A percentile compares a stretch with the other conserved stretches of the same genome.
Evolutionary conservation across 139 green algal species (phyloP).

Genomic region (Chlorella sp.): DNA sequence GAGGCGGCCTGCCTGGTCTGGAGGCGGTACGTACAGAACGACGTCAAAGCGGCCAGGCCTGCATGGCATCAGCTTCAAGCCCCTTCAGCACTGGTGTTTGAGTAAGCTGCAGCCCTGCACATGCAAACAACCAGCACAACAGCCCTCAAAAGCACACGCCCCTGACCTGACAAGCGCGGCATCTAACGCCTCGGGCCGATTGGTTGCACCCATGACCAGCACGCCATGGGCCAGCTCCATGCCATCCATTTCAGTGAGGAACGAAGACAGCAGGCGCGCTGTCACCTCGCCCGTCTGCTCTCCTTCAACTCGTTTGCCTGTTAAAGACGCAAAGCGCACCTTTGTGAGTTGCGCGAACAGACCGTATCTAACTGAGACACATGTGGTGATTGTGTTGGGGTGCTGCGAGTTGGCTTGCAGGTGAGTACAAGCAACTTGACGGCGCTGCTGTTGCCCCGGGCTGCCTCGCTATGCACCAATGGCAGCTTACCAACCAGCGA

Average conservation of each 20-base stretch:
- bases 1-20: slow-evolving; percentile 68
- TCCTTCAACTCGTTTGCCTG: neutral
- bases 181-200: slow-evolving; percentile 80
- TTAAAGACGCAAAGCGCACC: too few species aligned
- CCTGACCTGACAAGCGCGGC: slow-evolving; percentile 75
- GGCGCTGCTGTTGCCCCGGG: neutral
- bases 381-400: too few species aligned
- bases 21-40: slow-evolving; percentile 91
- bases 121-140: neutral
- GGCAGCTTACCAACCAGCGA: slow-evolving; percentile 66
- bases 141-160: too few species aligned
- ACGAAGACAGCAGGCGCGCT: slow-evolving; percentile 73
- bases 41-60: slow-evolving; percentile 84
- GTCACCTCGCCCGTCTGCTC: neutral
- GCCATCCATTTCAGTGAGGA: slow-evolving; percentile 91
- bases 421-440: too few species aligned
- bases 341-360: too few species aligned
- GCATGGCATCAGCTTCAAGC: neutral
- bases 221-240: slow-evolving; percentile 79
- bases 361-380: too few species aligned
- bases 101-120: neutral
- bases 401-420: too few species aligned
- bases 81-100: neutral
- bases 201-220: slow-evolving; percentile 87
- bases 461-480: neutral